Evolutionary conservation across 257 asterid species (phyloP), one percentile per base, ranked within the genome.

Genomic region (Nicotiana attenuata): DNA sequence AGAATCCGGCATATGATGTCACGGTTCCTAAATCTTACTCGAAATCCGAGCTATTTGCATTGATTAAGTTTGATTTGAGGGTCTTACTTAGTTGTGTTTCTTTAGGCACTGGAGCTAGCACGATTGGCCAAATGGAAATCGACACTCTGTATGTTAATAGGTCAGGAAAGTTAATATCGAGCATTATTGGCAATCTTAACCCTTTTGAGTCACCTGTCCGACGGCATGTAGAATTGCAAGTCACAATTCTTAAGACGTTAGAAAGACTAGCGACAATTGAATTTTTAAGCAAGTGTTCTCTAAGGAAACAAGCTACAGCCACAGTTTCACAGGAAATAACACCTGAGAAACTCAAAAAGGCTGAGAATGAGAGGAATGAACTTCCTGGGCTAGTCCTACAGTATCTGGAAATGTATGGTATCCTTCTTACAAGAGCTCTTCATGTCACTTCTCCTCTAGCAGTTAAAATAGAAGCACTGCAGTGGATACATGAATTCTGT

Each of bases 381-480:
- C 92, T 82, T 85, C 90, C 94, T 31, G 78, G 83, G 50, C 61
- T 88, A 68, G 85, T 94, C 86, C 86, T 88, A 78, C 90, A 91
- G 81, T 88, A 89, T 85, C 86, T 96, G 85, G 90, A 86, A 87
- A 91, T 87, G 88, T 93, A 90, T 85, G 80, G 89, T 17, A 73
- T 57, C 41, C 86, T 93, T 78, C 93, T 96, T 78, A 86, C 88
- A 56, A 92, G 82, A 86, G 93, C 98, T 85, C 96, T 96, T 81
- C 89, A 87, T 66, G 60, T 22, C 82, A 85, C 87, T 86, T 88
- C 98, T 86, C 97, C 99, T 26, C 87, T 94, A 82, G 92, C 92
- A 67, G 92, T 94, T 85, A 96, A 93, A 88, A 80, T 92, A 61
- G 95, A 90, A 87, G 97, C 97, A 81, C 87, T 96, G 55, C 89